These are phyloP conservation scores for Colletotrichum cereale DNA, from an alignment of 2,329 filamentous ascomycete species.

Conservation along the genomic window DNA sequence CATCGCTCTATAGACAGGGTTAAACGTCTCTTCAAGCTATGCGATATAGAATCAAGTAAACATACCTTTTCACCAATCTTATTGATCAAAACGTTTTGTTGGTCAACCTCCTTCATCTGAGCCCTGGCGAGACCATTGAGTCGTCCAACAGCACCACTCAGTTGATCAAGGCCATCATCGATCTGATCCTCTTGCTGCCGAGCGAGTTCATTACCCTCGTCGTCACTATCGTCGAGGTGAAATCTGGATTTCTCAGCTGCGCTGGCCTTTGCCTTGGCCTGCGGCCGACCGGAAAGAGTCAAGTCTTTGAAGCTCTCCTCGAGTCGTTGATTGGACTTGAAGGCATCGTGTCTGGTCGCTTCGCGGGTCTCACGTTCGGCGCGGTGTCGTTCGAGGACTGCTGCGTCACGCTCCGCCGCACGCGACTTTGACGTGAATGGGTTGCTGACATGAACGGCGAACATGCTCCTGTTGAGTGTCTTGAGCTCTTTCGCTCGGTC, in stretches of 20 bases:
- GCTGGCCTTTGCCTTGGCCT: slow-evolving; percentile 29
- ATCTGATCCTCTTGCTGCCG: slow-evolving; percentile 62
- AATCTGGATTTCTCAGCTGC: slow-evolving; percentile 67
- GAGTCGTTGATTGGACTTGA: slow-evolving; percentile 65
- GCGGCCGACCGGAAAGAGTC: slow-evolving; percentile 44
- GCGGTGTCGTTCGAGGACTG: slow-evolving; percentile 77
- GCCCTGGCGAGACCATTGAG: slow-evolving; percentile 81
- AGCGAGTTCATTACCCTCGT: slow-evolving; percentile 61
- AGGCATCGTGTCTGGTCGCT: slow-evolving; percentile 66
- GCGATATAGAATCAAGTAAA: not conserved
- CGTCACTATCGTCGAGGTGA: slow-evolving; percentile 81
- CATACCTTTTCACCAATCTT: slow-evolving; percentile 82
- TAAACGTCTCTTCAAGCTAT: slow-evolving; percentile 43
- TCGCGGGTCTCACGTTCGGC: slow-evolving; percentile 75
- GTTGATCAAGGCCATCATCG: slow-evolving; percentile 71
- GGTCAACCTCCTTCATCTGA: slow-evolving; percentile 80
- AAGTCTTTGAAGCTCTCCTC: slow-evolving; percentile 61
- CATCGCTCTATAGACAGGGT: slow-evolving; percentile 73
- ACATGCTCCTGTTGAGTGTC: slow-evolving; percentile 90
- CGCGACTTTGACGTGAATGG: slow-evolving; percentile 80
- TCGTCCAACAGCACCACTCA: slow-evolving; percentile 76
- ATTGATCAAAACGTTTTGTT: slow-evolving; percentile 81
- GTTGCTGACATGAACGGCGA: slow-evolving; percentile 83
- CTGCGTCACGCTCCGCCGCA: slow-evolving; percentile 73
- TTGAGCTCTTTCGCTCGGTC: slow-evolving; percentile 87